phyloP scores from a whole-genome alignment of 441 rosid genomes.

The Gossypium davidsonii region DNA sequence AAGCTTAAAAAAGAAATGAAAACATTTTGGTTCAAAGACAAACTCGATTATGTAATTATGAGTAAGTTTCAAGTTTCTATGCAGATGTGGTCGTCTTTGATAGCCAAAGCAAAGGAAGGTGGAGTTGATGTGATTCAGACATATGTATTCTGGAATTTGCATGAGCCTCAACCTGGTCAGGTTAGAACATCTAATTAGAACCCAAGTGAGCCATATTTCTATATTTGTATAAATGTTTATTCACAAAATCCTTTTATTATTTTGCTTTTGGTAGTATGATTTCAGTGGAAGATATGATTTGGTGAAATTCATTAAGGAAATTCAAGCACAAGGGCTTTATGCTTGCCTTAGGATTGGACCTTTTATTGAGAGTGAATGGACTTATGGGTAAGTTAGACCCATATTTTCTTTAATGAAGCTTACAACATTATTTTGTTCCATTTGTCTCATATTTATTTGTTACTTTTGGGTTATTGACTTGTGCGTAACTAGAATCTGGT shows the following conservation, averaged over 20 bases:
- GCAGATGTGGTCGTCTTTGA: conserved; percentile 82
- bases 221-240: not conserved
- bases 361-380: conserved; percentile 78
- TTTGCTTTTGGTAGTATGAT: conserved; percentile 44
- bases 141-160: conserved; percentile 85
- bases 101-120: conserved; percentile 75
- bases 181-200: conserved; percentile 22
- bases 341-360: conserved; percentile 85
- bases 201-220: not conserved
- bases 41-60: not conserved
- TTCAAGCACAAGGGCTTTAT: conserved; percentile 74
- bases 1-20: not conserved
- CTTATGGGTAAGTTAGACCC: conserved; percentile 52
- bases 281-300: conserved; percentile 74
- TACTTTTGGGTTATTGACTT: not conserved
- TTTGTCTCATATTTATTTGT: not conserved
- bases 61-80: not conserved
- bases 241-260: not conserved
- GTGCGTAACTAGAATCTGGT: not conserved
- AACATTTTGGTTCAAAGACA: not conserved
- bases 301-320: conserved; percentile 66
- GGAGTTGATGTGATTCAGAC: conserved; percentile 82
- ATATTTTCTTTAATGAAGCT: not conserved
- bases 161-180: conserved; percentile 71
- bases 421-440: not conserved